Evolutionary conservation across 495 filamentous ascomycete genomes (phyloP).

Genomic region (Tuber aestivum): DNA sequence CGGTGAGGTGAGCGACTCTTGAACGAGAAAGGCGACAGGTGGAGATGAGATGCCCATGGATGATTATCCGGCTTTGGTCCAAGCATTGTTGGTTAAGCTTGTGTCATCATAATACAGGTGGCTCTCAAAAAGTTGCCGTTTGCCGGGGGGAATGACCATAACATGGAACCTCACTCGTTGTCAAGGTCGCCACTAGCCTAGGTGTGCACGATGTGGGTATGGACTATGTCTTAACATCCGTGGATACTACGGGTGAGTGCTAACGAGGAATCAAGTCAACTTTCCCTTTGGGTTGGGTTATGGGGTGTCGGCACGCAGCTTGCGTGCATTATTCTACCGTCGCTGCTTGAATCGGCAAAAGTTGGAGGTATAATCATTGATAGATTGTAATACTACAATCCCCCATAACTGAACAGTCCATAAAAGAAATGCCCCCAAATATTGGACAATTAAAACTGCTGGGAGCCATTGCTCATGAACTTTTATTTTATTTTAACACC

Average conservation of each 20-base stretch:
- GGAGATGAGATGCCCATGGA: background rate
- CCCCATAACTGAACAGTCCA: background rate
- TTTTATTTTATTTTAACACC: conserved; percentile 41
- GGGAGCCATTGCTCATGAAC: conserved; percentile 21
- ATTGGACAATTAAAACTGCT: conserved; percentile 10
- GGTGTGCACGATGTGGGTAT: background rate
- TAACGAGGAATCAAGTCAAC: background rate
- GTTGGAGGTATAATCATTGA: background rate
- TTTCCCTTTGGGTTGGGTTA: background rate
- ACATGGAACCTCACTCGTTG: background rate
- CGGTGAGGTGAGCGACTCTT: background rate
- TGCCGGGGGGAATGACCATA: background rate
- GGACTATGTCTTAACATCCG: background rate
- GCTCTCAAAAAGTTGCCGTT: background rate
- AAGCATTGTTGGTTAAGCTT: background rate
- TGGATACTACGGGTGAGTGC: background rate
- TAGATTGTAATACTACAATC: background rate
- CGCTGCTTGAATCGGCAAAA: background rate
- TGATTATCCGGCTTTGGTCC: background rate
- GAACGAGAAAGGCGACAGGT: background rate
- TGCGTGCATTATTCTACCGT: background rate
- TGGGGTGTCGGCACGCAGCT: background rate
- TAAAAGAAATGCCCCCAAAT: conserved; percentile 7
- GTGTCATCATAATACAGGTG: background rate
- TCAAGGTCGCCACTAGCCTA: background rate